Evolutionary conservation across 1,284 basidiomycete genomes (phyloP), one percentile per base, ranked within the genome.

Genomic region (Ganoderma leucocontextum): DNA sequence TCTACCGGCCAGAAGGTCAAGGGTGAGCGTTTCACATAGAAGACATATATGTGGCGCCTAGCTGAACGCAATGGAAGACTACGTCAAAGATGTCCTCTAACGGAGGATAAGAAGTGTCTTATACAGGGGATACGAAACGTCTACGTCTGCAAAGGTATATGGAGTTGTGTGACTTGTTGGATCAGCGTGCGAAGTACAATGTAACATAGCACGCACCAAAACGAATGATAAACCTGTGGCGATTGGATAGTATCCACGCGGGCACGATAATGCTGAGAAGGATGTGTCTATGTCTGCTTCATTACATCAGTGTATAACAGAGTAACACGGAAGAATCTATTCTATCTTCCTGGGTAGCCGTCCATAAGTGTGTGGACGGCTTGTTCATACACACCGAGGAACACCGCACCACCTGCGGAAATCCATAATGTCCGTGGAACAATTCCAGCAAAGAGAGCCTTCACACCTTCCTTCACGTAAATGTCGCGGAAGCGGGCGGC

Each of bases 341-440:
- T 55, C 52, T 55, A 36, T n/a, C 10, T 7, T 47, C 13, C 17
- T 1, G 44, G 44, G 7, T 47, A 10, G 19, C 35, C 44, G 10
- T 65, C 65, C 71, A 73, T 73, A 5, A 78, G 62, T 1, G 60
- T 61, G 33, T 74, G 72, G 7, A 76, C 71, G 3, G 75, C 73
- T 89, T 89, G 91, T 77, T 99, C 97, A 77, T 98, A 99, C 59
- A 95, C 92, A 41, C 97, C 97, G 6, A 99, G 85, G 82, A 99
- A 99, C 0, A 99, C 96, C 0, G 97, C 96, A 2, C 98, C 98
- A 6, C 98, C 98, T 1, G 95, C 90, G 2, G 95, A 96, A 76
- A 99, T 99, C 92, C 97, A 98, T 64, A 98, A 80, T 49, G 96
- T 98, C 73, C 98, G 87, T 22, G 97, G 98, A 10, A 97, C 87